A percentile compares a stretch with the other conserved stretches of the same genome.
These are phyloP conservation scores for Tolypocladium capitatum DNA, from an alignment of 2,329 filamentous ascomycete genomes.

Conservation along the genomic window DNA sequence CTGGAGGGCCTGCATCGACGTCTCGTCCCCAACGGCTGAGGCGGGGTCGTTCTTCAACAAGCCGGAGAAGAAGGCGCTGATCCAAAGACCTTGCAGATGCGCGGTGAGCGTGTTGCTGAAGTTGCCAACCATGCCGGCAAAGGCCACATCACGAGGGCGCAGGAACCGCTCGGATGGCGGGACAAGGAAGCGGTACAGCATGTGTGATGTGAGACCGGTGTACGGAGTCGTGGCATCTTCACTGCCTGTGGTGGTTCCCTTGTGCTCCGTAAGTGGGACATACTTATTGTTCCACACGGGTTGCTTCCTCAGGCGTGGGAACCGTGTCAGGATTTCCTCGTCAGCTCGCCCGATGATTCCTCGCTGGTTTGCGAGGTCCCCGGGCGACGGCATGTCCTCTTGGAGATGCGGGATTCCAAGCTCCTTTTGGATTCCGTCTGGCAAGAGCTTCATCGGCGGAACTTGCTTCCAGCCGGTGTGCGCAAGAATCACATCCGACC, in stretches of 20 bases:
- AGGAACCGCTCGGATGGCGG: conserved; percentile 25
- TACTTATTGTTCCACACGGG: conserved; percentile 34
- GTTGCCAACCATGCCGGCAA: conserved; percentile 30
- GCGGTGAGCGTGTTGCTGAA: conserved; percentile 27
- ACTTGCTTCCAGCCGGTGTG: conserved; percentile 46
- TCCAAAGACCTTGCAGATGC: conserved; percentile 45
- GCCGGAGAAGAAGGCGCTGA: conserved; percentile 45
- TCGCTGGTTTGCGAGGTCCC: conserved; percentile 20
- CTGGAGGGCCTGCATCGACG: conserved; percentile 27
- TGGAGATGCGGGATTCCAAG: conserved; percentile 34
- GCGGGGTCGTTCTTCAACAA: conserved; percentile 11
- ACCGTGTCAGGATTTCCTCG: conserved; percentile 36
- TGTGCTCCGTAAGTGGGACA: conserved; percentile 25
- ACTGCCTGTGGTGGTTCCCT: conserved; percentile 18
- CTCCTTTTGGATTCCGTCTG: conserved; percentile 29
- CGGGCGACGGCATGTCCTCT: conserved; percentile 6
- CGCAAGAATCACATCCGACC: conserved; percentile 38
- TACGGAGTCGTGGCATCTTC: conserved; percentile 15
- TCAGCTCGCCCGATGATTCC: conserved; percentile 32
- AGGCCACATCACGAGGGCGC: conserved; percentile 25
- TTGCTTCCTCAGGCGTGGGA: conserved; percentile 38
- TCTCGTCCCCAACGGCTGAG: conserved; percentile 3
- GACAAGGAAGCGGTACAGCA: conserved; percentile 33
- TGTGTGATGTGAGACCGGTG: conserved; percentile 17
- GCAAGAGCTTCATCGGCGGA: conserved; percentile 38